phyloP scores from a whole-genome alignment of 108 stramenopile genomes.

The Fragilaria crotonensis region DNA sequence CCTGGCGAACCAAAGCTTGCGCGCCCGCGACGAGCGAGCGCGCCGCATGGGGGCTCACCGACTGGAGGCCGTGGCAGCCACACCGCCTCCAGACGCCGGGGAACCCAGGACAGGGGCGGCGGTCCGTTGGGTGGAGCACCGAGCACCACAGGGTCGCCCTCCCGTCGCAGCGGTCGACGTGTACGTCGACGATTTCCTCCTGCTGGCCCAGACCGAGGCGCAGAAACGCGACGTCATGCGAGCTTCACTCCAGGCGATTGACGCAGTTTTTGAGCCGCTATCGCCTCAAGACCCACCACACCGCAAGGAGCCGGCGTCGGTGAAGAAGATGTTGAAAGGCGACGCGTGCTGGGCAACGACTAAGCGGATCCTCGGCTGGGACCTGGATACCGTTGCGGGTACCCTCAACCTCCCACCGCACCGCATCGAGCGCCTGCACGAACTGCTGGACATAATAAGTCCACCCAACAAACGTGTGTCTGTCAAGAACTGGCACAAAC shows the following conservation, averaged over 20 bases:
- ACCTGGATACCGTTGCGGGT: slow-evolving; percentile 8
- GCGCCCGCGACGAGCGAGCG: neutral
- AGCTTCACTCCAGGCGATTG: slow-evolving; percentile 9
- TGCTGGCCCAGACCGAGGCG: slow-evolving; percentile 1
- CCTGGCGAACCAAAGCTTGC: slow-evolving; percentile 2
- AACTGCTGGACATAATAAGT: slow-evolving; percentile 2
- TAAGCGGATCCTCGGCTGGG: slow-evolving; percentile 16
- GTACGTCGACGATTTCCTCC: slow-evolving; percentile 27
- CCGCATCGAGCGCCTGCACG: slow-evolving; percentile 9
- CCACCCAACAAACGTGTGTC: neutral
- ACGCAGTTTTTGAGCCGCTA: slow-evolving; percentile 19
- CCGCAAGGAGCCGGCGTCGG: too few relatives aligned
- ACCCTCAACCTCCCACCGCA: slow-evolving; percentile 11
- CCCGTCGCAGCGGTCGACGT: slow-evolving; percentile 9
- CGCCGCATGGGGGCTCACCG: slow-evolving; percentile 11
- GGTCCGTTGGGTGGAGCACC: slow-evolving; percentile 8
- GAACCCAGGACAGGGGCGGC: neutral
- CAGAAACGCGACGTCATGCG: neutral
- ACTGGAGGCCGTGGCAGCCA: neutral
- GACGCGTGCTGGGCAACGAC: too few relatives aligned
- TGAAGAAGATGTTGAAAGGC: slow-evolving; percentile 17
- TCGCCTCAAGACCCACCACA: neutral
- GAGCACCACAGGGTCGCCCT: neutral
- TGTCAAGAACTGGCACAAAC: slow-evolving; percentile 12
- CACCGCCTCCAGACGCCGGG: neutral